phyloP scores from a whole-genome alignment of 2,329 filamentous ascomycete genomes.

The Sordariomycetes sp. region DNA sequence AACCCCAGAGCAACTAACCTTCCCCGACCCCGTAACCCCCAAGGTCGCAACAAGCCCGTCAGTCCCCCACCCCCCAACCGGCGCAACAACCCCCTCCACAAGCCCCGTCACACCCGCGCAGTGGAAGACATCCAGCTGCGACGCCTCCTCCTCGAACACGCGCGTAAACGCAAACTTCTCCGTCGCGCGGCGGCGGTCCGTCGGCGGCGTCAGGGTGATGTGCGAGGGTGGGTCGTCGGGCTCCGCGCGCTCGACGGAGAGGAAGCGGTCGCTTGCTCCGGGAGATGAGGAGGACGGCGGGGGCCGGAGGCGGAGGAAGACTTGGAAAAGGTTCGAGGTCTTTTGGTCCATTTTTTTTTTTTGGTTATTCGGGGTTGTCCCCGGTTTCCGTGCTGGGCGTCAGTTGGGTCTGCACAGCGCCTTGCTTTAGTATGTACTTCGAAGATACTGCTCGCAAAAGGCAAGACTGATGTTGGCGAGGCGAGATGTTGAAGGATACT shows the following conservation, averaged over 20 bases:
- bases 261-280: constrained; percentile 38
- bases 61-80: constrained; percentile 60
- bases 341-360: constrained; percentile 11
- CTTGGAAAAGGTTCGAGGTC: constrained; percentile 63
- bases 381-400: not conserved
- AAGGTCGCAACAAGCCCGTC: constrained; percentile 86
- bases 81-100: constrained; percentile 68
- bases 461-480: not conserved
- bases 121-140: constrained; percentile 77
- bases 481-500: not conserved
- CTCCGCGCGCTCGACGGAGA: constrained; percentile 56
- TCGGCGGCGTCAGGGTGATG: constrained; percentile 67
- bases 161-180: constrained; percentile 91
- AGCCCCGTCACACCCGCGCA: constrained; percentile 62
- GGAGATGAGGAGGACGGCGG: constrained; percentile 15
- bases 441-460: not conserved
- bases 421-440: not conserved
- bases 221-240: constrained; percentile 41
- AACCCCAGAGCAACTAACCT: constrained; percentile 40
- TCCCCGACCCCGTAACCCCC: constrained; percentile 90
- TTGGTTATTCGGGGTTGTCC: not conserved
- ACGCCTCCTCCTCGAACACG: constrained; percentile 79
- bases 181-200: constrained; percentile 74
- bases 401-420: not conserved
- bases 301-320: constrained; percentile 77